Base-by-base conservation (phyloP, 805 yeast species). In the Kurtzmaniella fragi region DNA sequence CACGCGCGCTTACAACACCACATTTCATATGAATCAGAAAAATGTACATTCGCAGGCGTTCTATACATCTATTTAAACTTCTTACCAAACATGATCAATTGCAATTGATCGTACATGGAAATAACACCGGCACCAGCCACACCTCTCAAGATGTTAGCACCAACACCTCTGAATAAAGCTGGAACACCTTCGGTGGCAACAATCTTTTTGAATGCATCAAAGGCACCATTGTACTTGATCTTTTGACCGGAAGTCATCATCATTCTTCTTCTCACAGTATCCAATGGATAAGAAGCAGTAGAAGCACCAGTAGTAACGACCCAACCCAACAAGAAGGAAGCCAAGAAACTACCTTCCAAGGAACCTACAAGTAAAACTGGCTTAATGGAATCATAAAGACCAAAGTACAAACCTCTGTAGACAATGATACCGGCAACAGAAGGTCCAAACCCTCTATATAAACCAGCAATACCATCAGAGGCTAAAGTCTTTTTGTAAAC, bases 81-180 rank as follows among this genome's bases (percentile, higher is more conserved):
- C 56, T 52, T 52, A 38, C 56, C 56, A 46, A 52, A 52, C 39
- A 50, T 12, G 48, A 52, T 50, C 38, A 50, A 49, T 35, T 52
- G 56, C 52, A 52, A 50, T 42, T 52, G 54, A 52, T 52, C 56
- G 51, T 52, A 52, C 56, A 52, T 34, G 48, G 56, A 52, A 45
- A 52, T 50, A 36, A 52, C 56, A 52, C 56, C 56, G 38, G 56
- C 56, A 46, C 56, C 53, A 44, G 56, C 56, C 44, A 52, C 56
- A 49, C 54, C 54, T 50, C 56, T 50, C 53, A 52, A 52, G 51
- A 52, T 52, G 54, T 52, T 52, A 36, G 56, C 56, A 50, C 54
- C 56, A 48, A 54, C 50, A 45, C 56, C 56, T 50, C 49, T 52
- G 53, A 52, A 52, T 50, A 52, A 50, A 34, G 56, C 50, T 7